A percentile compares a stretch with the other conserved stretches of the same genome.
Conservation (phyloP, 768 basidiomycete genomes). For the Tricholoma sp. region DNA sequence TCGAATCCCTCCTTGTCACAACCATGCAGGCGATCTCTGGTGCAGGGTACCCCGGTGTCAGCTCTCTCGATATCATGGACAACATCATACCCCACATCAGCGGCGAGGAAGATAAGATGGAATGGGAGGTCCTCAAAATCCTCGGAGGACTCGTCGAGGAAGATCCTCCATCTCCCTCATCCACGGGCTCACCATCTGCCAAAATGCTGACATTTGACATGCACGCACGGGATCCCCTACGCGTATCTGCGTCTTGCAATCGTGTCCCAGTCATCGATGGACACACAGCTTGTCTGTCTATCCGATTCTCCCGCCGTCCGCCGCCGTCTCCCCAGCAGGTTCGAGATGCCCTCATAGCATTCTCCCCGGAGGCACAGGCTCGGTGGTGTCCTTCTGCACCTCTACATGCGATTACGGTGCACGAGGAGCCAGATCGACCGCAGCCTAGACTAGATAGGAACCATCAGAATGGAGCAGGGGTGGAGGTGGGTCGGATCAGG, state of each 20-base stretch:
- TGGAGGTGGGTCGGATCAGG: constrained; percentile 85
- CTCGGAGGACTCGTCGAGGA: constrained; percentile 71
- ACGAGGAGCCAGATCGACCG: constrained; percentile 88
- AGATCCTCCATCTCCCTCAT: constrained; percentile 23
- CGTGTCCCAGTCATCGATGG: constrained; percentile 96
- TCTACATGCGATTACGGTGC: constrained; percentile 79
- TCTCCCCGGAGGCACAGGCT: constrained; percentile 69
- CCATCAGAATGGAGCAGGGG: constrained; percentile 86
- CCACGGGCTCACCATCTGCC: background rate
- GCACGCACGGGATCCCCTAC: constrained; percentile 75
- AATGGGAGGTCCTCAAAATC: constrained; percentile 98
- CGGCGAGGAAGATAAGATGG: constrained; percentile 96
- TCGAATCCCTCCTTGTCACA: constrained; percentile 86
- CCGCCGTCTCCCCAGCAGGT: constrained; percentile 87
- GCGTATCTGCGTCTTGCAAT: constrained; percentile 89
- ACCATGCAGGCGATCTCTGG: constrained; percentile 99
- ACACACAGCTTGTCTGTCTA: constrained; percentile 86
- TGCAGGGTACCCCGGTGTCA: constrained; percentile 94
- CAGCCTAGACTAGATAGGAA: constrained; percentile 92
- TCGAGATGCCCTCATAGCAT: constrained; percentile 71
- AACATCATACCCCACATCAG: constrained; percentile 93
- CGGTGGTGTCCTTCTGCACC: constrained; percentile 85
- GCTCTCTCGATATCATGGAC: constrained; percentile 88
- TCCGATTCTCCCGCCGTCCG: constrained; percentile 75
- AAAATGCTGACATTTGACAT: constrained; percentile 67